A percentile compares a stretch with the other conserved stretches of the same genome.
phyloP scores from a whole-genome alignment of 2,329 filamentous ascomycete genomes.

The Alternaria novae-zelandiae region DNA sequence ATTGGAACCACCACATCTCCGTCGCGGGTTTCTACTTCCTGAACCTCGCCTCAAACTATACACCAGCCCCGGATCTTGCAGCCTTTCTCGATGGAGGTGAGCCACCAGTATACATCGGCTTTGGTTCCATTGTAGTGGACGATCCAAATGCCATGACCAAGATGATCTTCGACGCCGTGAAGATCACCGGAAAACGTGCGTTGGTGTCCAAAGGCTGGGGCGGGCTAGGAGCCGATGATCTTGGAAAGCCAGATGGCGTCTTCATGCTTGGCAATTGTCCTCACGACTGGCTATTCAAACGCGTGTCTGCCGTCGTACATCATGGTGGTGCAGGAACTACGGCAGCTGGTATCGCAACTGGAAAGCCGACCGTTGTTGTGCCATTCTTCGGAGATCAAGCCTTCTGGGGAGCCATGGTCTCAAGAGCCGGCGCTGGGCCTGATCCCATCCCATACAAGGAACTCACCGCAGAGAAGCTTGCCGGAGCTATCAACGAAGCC shows the following conservation, averaged over 20 bases:
- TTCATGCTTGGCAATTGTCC: conserved; percentile 86
- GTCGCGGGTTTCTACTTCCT: conserved; percentile 53
- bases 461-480: conserved; percentile 48
- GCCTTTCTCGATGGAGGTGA: conserved; percentile 49
- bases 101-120: conserved; percentile 52
- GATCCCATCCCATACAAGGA: conserved; percentile 50
- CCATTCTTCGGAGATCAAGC: conserved; percentile 69
- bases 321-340: conserved; percentile 90
- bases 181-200: conserved; percentile 71
- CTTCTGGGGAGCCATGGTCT: conserved; percentile 52
- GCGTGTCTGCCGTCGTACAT: conserved; percentile 81
- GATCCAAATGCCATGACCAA: conserved; percentile 51
- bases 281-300: conserved; percentile 88
- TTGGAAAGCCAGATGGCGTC: conserved; percentile 72
- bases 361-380: conserved; percentile 80
- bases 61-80: conserved; percentile 48
- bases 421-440: conserved; percentile 50
- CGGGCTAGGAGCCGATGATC: conserved; percentile 72
- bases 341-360: conserved; percentile 81
- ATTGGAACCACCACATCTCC: conserved; percentile 52
- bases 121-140: conserved; percentile 52
- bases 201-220: conserved; percentile 90
- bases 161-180: conserved; percentile 51
- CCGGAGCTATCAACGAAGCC: conserved; percentile 47
- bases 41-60: conserved; percentile 48